phyloP scores from a whole-genome alignment of 169 alveolate genomes.

The Plasmodium fragile region DNA sequence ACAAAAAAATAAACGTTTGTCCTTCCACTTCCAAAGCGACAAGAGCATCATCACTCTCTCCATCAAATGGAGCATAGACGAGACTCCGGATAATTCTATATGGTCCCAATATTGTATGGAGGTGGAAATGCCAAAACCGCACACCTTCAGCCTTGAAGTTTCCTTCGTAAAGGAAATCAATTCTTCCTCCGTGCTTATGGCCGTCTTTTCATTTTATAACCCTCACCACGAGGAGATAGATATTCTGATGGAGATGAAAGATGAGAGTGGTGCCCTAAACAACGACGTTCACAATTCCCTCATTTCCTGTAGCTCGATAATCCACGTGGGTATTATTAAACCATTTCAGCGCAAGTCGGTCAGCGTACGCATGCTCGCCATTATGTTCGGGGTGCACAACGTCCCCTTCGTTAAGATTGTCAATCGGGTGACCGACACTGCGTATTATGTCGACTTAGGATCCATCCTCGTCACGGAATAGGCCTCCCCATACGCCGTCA shows the following conservation, averaged over 20 bases:
- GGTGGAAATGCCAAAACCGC: slow-evolving; percentile 39
- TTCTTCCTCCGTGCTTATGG: slow-evolving; percentile 40
- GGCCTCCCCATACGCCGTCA: neutral
- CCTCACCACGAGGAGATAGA: slow-evolving; percentile 48
- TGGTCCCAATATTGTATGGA: slow-evolving; percentile 65
- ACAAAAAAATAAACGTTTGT: neutral
- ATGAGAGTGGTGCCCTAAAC: neutral
- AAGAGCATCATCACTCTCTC: slow-evolving; percentile 51
- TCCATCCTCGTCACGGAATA: slow-evolving; percentile 51
- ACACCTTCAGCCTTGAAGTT: slow-evolving; percentile 28
- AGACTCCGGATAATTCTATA: slow-evolving; percentile 30
- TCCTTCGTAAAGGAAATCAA: slow-evolving; percentile 71
- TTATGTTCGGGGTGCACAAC: slow-evolving; percentile 50
- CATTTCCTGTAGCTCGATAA: slow-evolving; percentile 39
- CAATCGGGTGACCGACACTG: slow-evolving; percentile 10
- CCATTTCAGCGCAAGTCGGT: slow-evolving; percentile 51
- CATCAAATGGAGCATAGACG: slow-evolving; percentile 52
- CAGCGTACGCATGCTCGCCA: slow-evolving; percentile 35
- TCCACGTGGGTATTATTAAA: slow-evolving; percentile 35
- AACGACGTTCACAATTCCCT: slow-evolving; percentile 15
- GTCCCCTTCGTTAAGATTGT: slow-evolving; percentile 31
- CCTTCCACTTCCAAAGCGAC: slow-evolving; percentile 25
- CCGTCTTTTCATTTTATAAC: slow-evolving; percentile 38
- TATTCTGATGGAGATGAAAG: slow-evolving; percentile 37
- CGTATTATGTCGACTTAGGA: slow-evolving; percentile 42